Percentiles rank a stretch among this genome's conserved stretches.
Conservation (phyloP, 768 basidiomycete genomes). For the Mycena capillaripes region DNA sequence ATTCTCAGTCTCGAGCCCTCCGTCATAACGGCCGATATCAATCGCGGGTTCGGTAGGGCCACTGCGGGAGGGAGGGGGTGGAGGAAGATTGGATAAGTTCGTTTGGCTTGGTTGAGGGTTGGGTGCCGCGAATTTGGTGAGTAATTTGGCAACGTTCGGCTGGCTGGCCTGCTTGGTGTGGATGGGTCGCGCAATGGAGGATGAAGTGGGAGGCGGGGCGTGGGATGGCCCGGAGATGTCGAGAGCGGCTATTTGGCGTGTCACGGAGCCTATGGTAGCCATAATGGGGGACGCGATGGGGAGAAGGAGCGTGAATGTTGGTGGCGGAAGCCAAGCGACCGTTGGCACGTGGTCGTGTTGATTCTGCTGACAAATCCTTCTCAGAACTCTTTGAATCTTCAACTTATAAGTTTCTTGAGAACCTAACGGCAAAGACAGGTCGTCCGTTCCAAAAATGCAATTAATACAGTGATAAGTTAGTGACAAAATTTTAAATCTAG, state of each 20-base stretch:
- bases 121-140: conserved; percentile 82
- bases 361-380: background rate
- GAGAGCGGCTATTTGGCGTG: conserved; percentile 77
- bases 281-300: conserved; percentile 30
- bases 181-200: conserved; percentile 46
- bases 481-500: background rate
- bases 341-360: conserved; percentile 3
- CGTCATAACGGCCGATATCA: conserved; percentile 94
- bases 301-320: background rate
- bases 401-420: no score
- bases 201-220: conserved; percentile 44
- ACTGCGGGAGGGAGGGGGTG: conserved; percentile 50
- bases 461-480: conserved; percentile 31
- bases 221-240: conserved; percentile 71
- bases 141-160: conserved; percentile 75
- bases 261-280: conserved; percentile 70
- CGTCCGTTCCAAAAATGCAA: background rate
- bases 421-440: no score
- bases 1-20: conserved; percentile 94
- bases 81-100: conserved; percentile 24
- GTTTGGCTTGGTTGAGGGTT: conserved; percentile 55
- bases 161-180: conserved; percentile 71
- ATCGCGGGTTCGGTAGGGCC: conserved; percentile 54
- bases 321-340: background rate
- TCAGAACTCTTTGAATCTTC: no score